phyloP scores from a whole-genome alignment of 805 yeast species.

The Hanseniaspora vineae region DNA sequence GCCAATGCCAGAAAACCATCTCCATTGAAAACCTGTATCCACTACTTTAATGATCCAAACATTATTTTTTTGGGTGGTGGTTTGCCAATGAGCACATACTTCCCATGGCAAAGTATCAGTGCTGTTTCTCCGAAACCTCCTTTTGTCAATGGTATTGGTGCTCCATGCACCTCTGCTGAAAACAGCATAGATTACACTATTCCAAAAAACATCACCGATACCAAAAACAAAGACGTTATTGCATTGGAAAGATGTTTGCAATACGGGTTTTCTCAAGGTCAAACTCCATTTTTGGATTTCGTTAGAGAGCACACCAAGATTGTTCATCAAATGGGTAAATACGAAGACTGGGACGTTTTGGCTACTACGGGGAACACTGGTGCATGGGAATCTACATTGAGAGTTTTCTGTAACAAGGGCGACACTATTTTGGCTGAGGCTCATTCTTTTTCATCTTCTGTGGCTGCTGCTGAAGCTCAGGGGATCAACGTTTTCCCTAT shows the following conservation, averaged over 20 bases:
- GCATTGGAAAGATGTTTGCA: constrained; percentile 81
- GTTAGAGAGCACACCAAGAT: constrained; percentile 61
- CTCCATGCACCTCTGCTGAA: constrained; percentile 31
- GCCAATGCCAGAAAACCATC: constrained; percentile 66
- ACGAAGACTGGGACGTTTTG: constrained; percentile 61
- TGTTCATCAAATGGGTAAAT: constrained; percentile 29
- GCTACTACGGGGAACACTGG: constrained; percentile 81
- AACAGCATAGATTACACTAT: constrained; percentile 15
- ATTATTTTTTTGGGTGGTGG: constrained; percentile 93
- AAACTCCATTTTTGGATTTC: constrained; percentile 52
- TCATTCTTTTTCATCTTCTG: constrained; percentile 69
- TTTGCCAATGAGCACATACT: constrained; percentile 77
- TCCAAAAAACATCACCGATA: constrained; percentile 26
- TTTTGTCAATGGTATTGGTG: constrained; percentile 64
- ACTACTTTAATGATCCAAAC: constrained; percentile 58
- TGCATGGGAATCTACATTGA: constrained; percentile 70
- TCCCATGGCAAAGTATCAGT: constrained; percentile 74
- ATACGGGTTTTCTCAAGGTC: constrained; percentile 81
- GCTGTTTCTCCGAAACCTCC: constrained; percentile 72
- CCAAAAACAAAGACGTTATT: constrained; percentile 40
- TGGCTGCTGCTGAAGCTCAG: constrained; percentile 67
- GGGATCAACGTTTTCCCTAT: constrained; percentile 61
- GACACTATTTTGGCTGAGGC: constrained; percentile 80
- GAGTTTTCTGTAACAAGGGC: constrained; percentile 66
- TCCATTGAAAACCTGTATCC: constrained; percentile 74